Evolutionary conservation across 2,329 filamentous ascomycete genomes (phyloP).

Genomic region (Paecilomyces variotii): DNA sequence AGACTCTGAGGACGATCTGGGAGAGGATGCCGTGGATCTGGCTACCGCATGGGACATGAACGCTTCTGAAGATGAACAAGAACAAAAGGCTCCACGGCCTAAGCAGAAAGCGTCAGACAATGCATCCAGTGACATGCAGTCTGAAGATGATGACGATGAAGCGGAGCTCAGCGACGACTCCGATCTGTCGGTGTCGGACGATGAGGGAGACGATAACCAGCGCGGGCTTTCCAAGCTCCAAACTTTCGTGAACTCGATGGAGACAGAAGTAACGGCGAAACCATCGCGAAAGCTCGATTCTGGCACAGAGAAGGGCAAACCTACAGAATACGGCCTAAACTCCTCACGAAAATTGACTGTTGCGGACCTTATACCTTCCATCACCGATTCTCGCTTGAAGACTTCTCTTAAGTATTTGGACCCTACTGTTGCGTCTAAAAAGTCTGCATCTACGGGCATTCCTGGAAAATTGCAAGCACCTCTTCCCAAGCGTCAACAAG

Average conservation of each 20-base stretch:
- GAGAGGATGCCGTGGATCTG: slow-evolving; percentile 56
- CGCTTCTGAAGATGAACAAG: slow-evolving; percentile 33
- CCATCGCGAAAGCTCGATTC: slow-evolving; percentile 29
- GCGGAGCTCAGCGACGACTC: slow-evolving; percentile 45
- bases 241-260: slow-evolving; percentile 60
- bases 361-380: slow-evolving; percentile 63
- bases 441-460: slow-evolving; percentile 47
- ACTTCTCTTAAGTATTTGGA: slow-evolving; percentile 68
- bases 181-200: slow-evolving; percentile 41
- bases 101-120: slow-evolving; percentile 20
- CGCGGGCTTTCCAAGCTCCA: slow-evolving; percentile 56
- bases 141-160: slow-evolving; percentile 15
- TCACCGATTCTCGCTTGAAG: slow-evolving; percentile 67
- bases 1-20: slow-evolving; percentile 46
- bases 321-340: slow-evolving; percentile 51
- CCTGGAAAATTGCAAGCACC: slow-evolving; percentile 72
- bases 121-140: slow-evolving; percentile 26
- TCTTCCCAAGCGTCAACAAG: slow-evolving; percentile 77
- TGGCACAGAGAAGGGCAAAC: slow-evolving; percentile 55
- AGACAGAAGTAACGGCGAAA: slow-evolving; percentile 29
- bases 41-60: slow-evolving; percentile 54
- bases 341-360: slow-evolving; percentile 63
- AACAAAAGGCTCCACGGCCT: neutral
- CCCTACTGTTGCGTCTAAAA: slow-evolving; percentile 23
- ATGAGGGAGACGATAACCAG: slow-evolving; percentile 39